Evolutionary conservation across 202 grass and related monocot species (phyloP), one percentile per base, ranked within the genome.

Genomic region (Musa balbisiana): DNA sequence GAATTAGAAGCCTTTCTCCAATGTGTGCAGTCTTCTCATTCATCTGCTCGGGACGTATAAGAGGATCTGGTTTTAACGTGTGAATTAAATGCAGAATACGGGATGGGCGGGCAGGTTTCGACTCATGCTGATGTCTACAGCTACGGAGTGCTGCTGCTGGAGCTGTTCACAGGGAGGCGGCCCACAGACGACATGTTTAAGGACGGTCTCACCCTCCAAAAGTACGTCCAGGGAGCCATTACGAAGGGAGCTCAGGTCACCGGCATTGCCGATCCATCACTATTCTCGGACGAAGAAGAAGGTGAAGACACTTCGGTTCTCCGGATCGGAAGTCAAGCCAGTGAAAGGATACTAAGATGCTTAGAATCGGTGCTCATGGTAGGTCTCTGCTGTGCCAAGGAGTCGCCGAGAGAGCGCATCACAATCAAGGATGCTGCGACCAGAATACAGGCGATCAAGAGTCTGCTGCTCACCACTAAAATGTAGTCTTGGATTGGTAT

Each of bases 91-190:
- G 56, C 69, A 83, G 75, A 87, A 64, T 83, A 87, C 76, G 85
- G 81, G 11, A 60, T 69, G 51, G 85, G 81, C 23, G 80, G 58
- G 11, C 69, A 53, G n/a, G 63, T 68, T 20, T 80, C 85, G 24
- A 77, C 53, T 20, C 74, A 83, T 23, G 77, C 80, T 2, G 85
- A 87, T 49, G 81, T 87, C 23, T 83, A 87, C 12, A 80, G 81
- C 26, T 87, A 82, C 22, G 81, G 85, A 3, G 76, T 83, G 59
- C 52, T 87, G 15, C 27, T 83, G 10, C 22, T 87, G 15, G 77
- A 87, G 66, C 58, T 83, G 81, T 67, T 87, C 43, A 87, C 81
- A 13, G 78, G 81, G 52, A 79, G 55, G 64, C 62, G 73, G 2
- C 85, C 81, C 29, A 87, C 81, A 0, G 81, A 87, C 25, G 81